Evolutionary conservation across 805 yeast species (phyloP).

Genomic region (Debaryomyces castellii): DNA sequence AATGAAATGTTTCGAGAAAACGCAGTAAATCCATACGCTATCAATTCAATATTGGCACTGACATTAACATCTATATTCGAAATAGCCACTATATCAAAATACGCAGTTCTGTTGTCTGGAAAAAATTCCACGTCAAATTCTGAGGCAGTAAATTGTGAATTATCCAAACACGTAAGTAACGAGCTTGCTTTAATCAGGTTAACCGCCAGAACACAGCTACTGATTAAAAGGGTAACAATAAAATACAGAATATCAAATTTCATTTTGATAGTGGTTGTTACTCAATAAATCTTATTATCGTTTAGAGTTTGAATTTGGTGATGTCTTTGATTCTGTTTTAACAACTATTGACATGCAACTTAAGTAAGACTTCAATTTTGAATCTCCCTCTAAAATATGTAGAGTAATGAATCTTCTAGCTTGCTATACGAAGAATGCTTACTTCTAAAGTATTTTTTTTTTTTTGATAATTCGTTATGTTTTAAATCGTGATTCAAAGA

Average conservation of each 20-base stretch:
- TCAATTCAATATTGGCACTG: constrained; percentile 60
- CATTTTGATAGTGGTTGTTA: constrained; percentile 2
- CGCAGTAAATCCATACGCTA: constrained; percentile 78
- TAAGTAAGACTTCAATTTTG: background rate
- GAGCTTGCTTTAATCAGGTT: constrained; percentile 55
- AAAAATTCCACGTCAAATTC: constrained; percentile 72
- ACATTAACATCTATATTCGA: constrained; percentile 77
- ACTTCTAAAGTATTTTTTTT: background rate
- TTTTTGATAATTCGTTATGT: background rate
- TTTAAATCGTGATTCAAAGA: background rate
- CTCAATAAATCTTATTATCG: background rate
- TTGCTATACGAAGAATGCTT: background rate
- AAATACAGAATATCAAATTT: constrained; percentile 5
- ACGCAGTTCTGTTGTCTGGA: constrained; percentile 63
- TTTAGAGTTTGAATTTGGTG: background rate
- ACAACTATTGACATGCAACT: background rate
- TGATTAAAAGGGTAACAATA: constrained; percentile 3
- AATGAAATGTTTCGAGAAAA: constrained; percentile 55
- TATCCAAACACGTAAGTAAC: constrained; percentile 86
- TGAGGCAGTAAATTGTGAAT: constrained; percentile 84
- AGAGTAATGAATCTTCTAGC: background rate
- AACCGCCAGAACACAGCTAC: constrained; percentile 15
- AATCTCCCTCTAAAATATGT: background rate
- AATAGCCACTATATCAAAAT: constrained; percentile 70
- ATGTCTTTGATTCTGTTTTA: background rate